Evolutionary conservation across 768 basidiomycete genomes (phyloP).

Genomic region (Lepiota venenata): DNA sequence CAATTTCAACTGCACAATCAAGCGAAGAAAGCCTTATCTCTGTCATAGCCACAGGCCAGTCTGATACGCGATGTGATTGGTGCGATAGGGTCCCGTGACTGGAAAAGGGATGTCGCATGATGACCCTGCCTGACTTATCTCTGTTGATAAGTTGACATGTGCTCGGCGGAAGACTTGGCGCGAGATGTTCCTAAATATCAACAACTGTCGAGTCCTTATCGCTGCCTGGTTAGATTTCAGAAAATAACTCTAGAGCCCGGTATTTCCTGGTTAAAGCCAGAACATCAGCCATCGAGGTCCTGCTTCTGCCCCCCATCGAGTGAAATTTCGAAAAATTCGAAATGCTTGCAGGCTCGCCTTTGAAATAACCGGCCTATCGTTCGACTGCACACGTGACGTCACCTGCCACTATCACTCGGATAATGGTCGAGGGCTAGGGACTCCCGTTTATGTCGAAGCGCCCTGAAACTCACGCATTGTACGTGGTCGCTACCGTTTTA

Average conservation of each 20-base stretch:
- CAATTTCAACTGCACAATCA: too few species aligned
- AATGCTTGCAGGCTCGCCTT: background rate
- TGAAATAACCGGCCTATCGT: background rate
- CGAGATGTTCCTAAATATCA: too few species aligned
- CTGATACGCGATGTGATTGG: conserved; percentile 1
- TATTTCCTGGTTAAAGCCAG: too few species aligned
- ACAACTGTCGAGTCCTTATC: too few species aligned
- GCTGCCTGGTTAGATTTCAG: too few species aligned
- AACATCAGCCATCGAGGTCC: too few species aligned
- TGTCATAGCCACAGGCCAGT: conserved; percentile 1
- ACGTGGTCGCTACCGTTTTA: conserved; percentile 1
- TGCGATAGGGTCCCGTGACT: conserved; percentile 8
- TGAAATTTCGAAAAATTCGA: background rate
- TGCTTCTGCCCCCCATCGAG: background rate
- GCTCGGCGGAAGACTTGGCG: background rate
- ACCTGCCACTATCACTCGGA: background rate
- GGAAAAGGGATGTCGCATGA: background rate
- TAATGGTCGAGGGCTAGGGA: conserved; percentile 3
- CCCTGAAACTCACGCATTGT: background rate
- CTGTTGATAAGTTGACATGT: conserved; percentile 1
- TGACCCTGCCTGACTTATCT: conserved; percentile 2
- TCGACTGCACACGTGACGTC: conserved; percentile 3
- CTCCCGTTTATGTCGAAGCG: conserved; percentile 1
- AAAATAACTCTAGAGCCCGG: too few species aligned
- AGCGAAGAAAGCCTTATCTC: conserved; percentile 6